Evolutionary conservation across 2,329 filamentous ascomycete species (phyloP), one percentile per base, ranked within the genome.

Genomic region (Diplodia sapinea): DNA sequence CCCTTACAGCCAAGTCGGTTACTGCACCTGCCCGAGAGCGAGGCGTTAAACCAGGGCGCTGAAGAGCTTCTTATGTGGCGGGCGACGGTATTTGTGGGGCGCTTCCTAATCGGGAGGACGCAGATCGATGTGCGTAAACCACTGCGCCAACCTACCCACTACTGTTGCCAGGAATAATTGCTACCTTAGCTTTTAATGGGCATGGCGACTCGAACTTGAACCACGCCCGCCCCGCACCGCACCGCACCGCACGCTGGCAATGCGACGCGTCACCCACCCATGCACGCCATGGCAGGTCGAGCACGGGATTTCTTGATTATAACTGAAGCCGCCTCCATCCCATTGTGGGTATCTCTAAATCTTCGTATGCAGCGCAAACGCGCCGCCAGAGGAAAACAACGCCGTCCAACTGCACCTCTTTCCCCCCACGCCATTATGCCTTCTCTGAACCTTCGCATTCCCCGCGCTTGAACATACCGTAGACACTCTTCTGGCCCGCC

Each of bases 51-150:
- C 43, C 29, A 31, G n/a, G 36, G 36, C 33, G 40, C 20, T 20
- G 15, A n/a, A 38, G 15, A n/a, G 59, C 43, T 63, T 63, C 59
- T 63, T 62, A 38, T 26, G 57, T 61, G 56, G 56, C 56, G 56
- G 56, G 8, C 11, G 33, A 13, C 33, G 3, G 15, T 49, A 20
- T 49, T 5, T 49, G 17, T 49, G 23, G 47, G 57, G 12, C 57
- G 29, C 57, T 8, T 50, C 40, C 40, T 9, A 20, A 47, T 33
- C 15, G n/a, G 59, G 29, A 13, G 47, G 15, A 38, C 51, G 29
- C 12, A 23, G 33, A 26, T 13, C 17, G 47, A 6, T 11, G 2
- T 31, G 43, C 9, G 47, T 8, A 20, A 50, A 51, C 29, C 59
- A 51, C 47, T 51, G 6, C 17, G 47, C 47, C 31, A 63, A 63